Evolutionary conservation across 257 asterid genomes (phyloP).

Genomic region (Voacanga thouarsii): DNA sequence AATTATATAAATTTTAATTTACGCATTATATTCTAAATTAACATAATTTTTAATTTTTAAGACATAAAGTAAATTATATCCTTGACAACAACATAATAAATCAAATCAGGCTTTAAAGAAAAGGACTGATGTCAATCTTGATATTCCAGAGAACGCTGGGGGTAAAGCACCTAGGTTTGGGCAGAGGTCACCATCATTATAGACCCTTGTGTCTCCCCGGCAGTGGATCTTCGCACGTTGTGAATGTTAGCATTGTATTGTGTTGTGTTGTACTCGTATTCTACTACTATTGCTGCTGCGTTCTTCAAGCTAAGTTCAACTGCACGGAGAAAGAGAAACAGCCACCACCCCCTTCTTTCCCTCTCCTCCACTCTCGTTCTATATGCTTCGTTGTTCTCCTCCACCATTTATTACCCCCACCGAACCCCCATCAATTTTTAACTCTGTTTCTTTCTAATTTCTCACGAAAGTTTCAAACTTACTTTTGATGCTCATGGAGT

Average conservation of each 20-base stretch:
- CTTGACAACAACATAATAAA: neutral
- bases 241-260: constrained; percentile 42
- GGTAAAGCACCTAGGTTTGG: constrained; percentile 8
- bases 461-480: neutral
- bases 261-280: constrained; percentile 17
- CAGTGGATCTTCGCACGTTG: constrained; percentile 95
- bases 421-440: neutral
- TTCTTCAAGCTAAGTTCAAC: neutral
- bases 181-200: constrained; percentile 39
- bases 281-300: neutral
- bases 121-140: constrained; percentile 1
- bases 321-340: constrained; percentile 5
- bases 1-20: too few species aligned
- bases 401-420: neutral
- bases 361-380: constrained; percentile 6
- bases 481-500: neutral
- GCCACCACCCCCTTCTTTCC: constrained; percentile 14
- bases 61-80: too few species aligned
- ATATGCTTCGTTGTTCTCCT: neutral
- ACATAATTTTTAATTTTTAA: too few species aligned
- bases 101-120: too few species aligned
- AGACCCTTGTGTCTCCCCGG: constrained; percentile 74
- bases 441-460: neutral
- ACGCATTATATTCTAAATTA: too few species aligned
- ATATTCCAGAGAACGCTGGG: neutral